Base-by-base conservation (phyloP, 495 filamentous ascomycete genomes). In the Penicillium ochrochloron region DNA sequence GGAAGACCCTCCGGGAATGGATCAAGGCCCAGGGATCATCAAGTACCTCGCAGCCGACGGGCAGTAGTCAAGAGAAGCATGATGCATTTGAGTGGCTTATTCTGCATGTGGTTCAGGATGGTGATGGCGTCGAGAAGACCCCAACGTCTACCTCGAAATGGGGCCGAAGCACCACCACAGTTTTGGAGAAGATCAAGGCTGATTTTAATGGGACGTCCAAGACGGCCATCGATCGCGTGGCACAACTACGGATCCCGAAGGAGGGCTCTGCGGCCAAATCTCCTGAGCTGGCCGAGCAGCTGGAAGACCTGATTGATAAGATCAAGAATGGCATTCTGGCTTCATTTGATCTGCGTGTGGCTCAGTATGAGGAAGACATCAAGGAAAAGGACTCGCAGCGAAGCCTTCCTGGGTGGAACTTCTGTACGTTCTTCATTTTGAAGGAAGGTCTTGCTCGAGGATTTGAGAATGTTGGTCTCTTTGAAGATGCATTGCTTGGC, bases 1-100 rank as follows among this genome's bases (percentile, higher is more conserved):
- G 93, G 61, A 89, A 91, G 73, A 83, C 88, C 64, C 79, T 98
- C 39, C 85, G 92, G 50, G 95, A 97, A 61, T 99, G 95, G 95
- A 87, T 99, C 63, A 92, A 92, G 72, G 78, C 84, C 9, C 86
- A 96, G 65, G 89, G 91, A 0, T 78, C 81, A 25, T 78, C 78
- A 41, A 78, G 70, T 46, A 71, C 72, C 19, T 69, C 81, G 2
- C 71, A 74, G 29, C 25, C 67, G 6, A 58, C 67, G 14, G 72
- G 80, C 9, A 77, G 75, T 17, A 82, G 84, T 35, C 89, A 89
- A 67, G 86, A 97, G 82, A 85, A 90, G 39, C 95, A 99, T 73
- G 96, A 98, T 80, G 96, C 96, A 5, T 97, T 91, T 70, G 96
- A 99, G 72, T 99, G 94, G 94, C 82, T 99, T 19, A 93, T 99